Base-by-base conservation (phyloP, 148 eudicot species). In the Chenopodium formosanum region DNA sequence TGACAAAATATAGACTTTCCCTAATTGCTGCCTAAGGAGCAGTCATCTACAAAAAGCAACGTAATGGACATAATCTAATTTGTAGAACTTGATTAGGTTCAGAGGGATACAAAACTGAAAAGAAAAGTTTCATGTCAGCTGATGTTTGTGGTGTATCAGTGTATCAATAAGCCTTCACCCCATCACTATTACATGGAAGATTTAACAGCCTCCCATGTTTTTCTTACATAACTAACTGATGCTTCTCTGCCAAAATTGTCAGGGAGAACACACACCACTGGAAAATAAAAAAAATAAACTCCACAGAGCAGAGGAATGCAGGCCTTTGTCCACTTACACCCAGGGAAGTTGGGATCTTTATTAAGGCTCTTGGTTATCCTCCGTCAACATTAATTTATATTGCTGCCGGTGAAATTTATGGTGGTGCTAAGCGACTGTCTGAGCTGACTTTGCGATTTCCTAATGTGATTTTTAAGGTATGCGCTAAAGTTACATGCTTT, bases 331-430 rank as follows among this genome's bases (percentile, higher is more conserved):
- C 98, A 20, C 82, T 94, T 29, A 94, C 97, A 47, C 98, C 98
- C 17, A 89, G 89, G 84, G 98, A 94, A 86, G 97, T 94, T 78
- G 98, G 95, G 50, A 80, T 89, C 79, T 94, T 94, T 81, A 93
- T 94, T 78, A 84, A 90, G 82, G 98, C 93, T 76, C 97, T 94
- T 48, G 95, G 95, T 73, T 94, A 91, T 82, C 89, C 95, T 79
- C 76, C 91, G 58, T 87, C 95, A 62, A 94, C 94, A 58, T 82
- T 90, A 56, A 89, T 94, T 76, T 94, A 94, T 84, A 86, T 94
- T 78, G 98, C 98, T 81, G 98, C 98, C 68, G 98, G 98, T 73
- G 97, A 93, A 86, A 94, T 94, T 78, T 94, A 93, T 86, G 98
- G 98, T 80, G 95, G 98, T 77, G 79, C 85, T 47, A 65, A 70